These are phyloP conservation scores for Podospora australis DNA, from an alignment of 495 filamentous ascomycete genomes.

Conservation along the genomic window DNA sequence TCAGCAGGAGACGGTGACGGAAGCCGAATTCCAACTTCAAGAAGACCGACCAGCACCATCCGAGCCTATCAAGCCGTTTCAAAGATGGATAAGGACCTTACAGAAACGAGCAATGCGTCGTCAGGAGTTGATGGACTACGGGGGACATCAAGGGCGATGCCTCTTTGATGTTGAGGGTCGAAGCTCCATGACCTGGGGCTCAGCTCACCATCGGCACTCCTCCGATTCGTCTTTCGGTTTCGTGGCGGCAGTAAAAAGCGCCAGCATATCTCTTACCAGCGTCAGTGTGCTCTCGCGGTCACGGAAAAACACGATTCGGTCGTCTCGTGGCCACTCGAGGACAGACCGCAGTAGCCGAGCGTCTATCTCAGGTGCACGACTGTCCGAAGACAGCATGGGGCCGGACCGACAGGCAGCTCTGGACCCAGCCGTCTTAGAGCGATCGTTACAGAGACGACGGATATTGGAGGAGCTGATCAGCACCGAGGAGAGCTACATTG, in stretches of 20 bases:
- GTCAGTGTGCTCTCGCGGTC: slow-evolving; percentile 59
- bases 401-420: slow-evolving; percentile 45
- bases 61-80: slow-evolving; percentile 37
- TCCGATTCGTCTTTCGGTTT: slow-evolving; percentile 65
- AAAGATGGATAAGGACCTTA: slow-evolving; percentile 53
- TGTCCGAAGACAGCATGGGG: slow-evolving; percentile 62
- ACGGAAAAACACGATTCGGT: slow-evolving; percentile 44
- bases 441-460: slow-evolving; percentile 66
- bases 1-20: slow-evolving; percentile 10
- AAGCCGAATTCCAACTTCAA: slow-evolving; percentile 9
- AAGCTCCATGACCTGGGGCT: slow-evolving; percentile 16
- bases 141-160: slow-evolving; percentile 35
- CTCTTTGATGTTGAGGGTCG: slow-evolving; percentile 25
- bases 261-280: slow-evolving; percentile 64
- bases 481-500: slow-evolving; percentile 85
- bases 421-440: slow-evolving; percentile 64
- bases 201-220: slow-evolving; percentile 45
- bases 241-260: slow-evolving; percentile 69
- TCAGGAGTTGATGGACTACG: slow-evolving; percentile 23
- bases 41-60: slow-evolving; percentile 11
- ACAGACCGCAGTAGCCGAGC: slow-evolving; percentile 57
- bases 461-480: slow-evolving; percentile 76
- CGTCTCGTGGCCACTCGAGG: slow-evolving; percentile 48
- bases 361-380: slow-evolving; percentile 51
- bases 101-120: slow-evolving; percentile 41